phyloP scores from a whole-genome alignment of 106 monocot genomes.

The Iris macrosiphon region DNA sequence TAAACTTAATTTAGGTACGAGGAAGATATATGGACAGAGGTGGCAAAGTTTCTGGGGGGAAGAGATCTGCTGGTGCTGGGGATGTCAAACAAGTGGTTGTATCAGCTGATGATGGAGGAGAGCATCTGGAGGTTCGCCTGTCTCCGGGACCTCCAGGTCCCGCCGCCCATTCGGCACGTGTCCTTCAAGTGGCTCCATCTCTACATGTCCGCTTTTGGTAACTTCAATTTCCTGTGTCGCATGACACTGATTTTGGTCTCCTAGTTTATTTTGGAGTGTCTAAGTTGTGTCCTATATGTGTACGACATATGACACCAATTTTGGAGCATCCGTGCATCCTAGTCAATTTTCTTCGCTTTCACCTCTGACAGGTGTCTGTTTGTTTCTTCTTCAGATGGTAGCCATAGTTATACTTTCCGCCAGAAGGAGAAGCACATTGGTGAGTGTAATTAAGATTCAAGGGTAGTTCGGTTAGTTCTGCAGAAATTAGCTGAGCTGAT shows the following conservation, averaged over 20 bases:
- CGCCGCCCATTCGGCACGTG: conserved; percentile 11
- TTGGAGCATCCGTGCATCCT: too few relatives aligned
- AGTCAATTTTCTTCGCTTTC: too few relatives aligned
- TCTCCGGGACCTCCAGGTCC: conserved; percentile 70
- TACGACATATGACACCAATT: too few relatives aligned
- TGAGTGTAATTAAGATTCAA: too few relatives aligned
- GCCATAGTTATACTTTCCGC: conserved; percentile 51
- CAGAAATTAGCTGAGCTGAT: too few relatives aligned
- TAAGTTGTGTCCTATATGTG: too few relatives aligned
- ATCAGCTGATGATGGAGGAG: conserved; percentile 58
- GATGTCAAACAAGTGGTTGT: conserved; percentile 65
- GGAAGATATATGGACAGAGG: conserved; percentile 85
- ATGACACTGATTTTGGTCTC: too few relatives aligned
- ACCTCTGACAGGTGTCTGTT: too few relatives aligned
- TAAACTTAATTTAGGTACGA: conserved; percentile 41
- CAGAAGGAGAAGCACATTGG: conserved; percentile 76
- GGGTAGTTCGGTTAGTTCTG: too few relatives aligned
- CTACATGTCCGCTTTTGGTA: conserved; percentile 68
- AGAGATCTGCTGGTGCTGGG: conserved; percentile 40
- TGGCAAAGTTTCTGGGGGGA: conserved; percentile 69
- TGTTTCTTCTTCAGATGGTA: conserved; percentile 35
- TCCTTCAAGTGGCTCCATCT: conserved; percentile 54
- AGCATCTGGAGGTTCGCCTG: conserved; percentile 78
- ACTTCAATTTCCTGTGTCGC: too few relatives aligned
- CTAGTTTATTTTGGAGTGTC: too few relatives aligned